These are phyloP conservation scores for Ophiostoma piceae DNA, from an alignment of 2,329 filamentous ascomycete species.

Conservation along the genomic window DNA sequence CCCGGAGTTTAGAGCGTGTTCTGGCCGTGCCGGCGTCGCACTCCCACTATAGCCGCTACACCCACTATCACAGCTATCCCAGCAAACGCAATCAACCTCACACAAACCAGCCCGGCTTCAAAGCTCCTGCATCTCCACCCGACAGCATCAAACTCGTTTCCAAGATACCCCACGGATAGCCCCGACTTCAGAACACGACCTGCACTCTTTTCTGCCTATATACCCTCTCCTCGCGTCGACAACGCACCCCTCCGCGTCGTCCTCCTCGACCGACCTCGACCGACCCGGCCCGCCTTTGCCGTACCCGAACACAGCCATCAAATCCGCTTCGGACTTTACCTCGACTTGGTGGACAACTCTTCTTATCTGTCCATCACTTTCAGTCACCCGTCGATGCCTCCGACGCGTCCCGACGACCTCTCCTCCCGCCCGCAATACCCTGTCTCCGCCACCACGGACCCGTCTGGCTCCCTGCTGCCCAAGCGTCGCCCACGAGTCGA, in stretches of 20 bases:
- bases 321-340: neutral
- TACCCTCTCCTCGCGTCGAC: neutral
- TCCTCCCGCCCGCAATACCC: neutral
- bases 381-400: conserved; percentile 29
- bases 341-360: neutral
- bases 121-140: neutral
- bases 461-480: conserved; percentile 58
- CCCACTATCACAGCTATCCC: conserved; percentile 17
- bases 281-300: neutral
- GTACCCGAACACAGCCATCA: neutral
- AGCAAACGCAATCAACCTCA: conserved; percentile 2
- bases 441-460: conserved; percentile 34
- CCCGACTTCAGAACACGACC: neutral
- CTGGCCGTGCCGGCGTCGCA: conserved; percentile 5
- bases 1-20: conserved; percentile 9
- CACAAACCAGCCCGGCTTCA: neutral
- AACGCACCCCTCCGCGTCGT: neutral
- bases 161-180: neutral
- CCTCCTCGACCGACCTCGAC: neutral
- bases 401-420: conserved; percentile 22
- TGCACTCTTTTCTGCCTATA: neutral
- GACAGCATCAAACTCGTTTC: neutral
- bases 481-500: conserved; percentile 37
- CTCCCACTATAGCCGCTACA: neutral
- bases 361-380: neutral